These are phyloP conservation scores for Hibiscus trionum DNA, from an alignment of 345 rosid genomes.

Conservation along the genomic window DNA sequence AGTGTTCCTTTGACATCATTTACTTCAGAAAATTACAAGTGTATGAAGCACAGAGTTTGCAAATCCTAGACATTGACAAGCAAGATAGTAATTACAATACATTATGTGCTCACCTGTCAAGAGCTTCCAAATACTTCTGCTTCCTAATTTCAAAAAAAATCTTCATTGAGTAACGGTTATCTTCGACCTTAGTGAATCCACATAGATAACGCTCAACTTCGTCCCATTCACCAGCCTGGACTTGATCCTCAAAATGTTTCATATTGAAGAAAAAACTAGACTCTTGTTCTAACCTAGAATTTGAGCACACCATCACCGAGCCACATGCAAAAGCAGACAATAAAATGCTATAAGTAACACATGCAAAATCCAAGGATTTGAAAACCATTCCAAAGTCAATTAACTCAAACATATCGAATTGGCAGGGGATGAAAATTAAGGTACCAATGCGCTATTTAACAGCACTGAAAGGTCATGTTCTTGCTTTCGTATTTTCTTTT, in stretches of 20 bases:
- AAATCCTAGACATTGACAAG: slow-evolving; percentile 2
- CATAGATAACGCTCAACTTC: slow-evolving; percentile 72
- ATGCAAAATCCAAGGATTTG: slow-evolving; percentile 3
- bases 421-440: neutral
- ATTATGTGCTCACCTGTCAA: slow-evolving; percentile 43
- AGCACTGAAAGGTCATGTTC: neutral
- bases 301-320: neutral
- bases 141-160: slow-evolving; percentile 75
- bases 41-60: neutral
- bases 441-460: neutral
- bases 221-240: slow-evolving; percentile 81
- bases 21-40: neutral
- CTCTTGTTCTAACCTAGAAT: slow-evolving; percentile 66
- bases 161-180: slow-evolving; percentile 81
- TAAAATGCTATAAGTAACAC: neutral
- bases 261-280: slow-evolving; percentile 79
- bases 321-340: neutral
- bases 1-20: slow-evolving; percentile 7
- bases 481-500: neutral
- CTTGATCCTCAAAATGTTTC: slow-evolving; percentile 68
- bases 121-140: slow-evolving; percentile 47
- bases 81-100: neutral
- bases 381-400: neutral
- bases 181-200: slow-evolving; percentile 89
- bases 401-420: neutral